A percentile compares a stretch with the other conserved stretches of the same genome.
These are phyloP conservation scores for Saccharomyces hybrid DNA, from an alignment of 1,139 yeast genomes.

Conservation along the genomic window DNA sequence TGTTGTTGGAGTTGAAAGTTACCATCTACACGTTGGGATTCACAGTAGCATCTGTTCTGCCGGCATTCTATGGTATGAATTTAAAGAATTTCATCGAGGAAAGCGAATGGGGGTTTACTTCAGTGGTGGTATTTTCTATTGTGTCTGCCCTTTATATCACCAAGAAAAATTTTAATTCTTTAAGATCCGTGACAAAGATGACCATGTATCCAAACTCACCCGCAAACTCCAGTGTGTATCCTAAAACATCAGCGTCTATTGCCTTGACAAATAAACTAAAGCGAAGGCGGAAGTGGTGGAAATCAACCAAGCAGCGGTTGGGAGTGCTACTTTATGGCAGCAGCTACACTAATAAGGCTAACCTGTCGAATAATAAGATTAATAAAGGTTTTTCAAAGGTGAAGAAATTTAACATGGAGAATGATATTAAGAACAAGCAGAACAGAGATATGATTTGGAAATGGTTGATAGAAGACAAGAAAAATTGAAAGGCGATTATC, in stretches of 20 bases:
- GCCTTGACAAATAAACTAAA: not conserved
- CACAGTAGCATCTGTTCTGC: constrained; percentile 69
- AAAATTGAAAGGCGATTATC: constrained; percentile 17
- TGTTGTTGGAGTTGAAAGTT: constrained; percentile 79
- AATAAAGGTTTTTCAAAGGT: not conserved
- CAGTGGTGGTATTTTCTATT: constrained; percentile 36
- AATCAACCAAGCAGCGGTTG: not conserved
- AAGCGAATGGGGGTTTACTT: constrained; percentile 42
- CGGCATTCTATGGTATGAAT: constrained; percentile 92
- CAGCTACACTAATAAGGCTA: not conserved
- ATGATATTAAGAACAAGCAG: constrained; percentile 34
- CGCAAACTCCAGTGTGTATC: constrained; percentile 11
- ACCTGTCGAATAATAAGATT: not conserved
- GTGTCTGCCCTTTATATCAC: constrained; percentile 37
- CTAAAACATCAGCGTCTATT: not conserved
- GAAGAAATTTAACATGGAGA: not conserved
- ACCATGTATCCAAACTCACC: constrained; percentile 34
- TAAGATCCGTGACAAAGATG: constrained; percentile 39
- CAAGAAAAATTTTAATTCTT: constrained; percentile 35
- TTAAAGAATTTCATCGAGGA: constrained; percentile 85
- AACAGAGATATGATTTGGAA: constrained; percentile 59
- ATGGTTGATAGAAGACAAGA: constrained; percentile 61
- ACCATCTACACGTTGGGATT: constrained; percentile 84
- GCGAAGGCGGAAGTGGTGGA: not conserved
- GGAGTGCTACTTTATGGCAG: not conserved